Evolutionary conservation across 2,329 filamentous ascomycete species (phyloP).

Genomic region (Aspergillus japonicus): DNA sequence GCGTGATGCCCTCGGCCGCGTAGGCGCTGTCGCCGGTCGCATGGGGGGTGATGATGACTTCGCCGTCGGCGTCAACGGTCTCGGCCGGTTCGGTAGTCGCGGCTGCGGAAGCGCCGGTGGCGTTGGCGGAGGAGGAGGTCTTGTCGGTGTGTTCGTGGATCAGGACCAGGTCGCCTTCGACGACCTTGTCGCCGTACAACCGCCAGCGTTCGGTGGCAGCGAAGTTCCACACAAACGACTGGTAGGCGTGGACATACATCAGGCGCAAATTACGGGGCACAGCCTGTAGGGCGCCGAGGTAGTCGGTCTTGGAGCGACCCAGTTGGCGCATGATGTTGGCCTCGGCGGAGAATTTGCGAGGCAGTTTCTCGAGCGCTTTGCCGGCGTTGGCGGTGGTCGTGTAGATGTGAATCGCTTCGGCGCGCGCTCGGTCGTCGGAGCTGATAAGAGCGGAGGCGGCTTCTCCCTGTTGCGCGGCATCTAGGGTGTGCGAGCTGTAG

Average conservation of each 20-base stretch:
- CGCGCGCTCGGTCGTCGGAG: constrained; percentile 75
- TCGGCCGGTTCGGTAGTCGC: constrained; percentile 19
- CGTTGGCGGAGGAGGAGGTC: constrained; percentile 28
- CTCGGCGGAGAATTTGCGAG: constrained; percentile 80
- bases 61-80: constrained; percentile 58
- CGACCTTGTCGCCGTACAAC: constrained; percentile 67
- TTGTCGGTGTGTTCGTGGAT: constrained; percentile 57
- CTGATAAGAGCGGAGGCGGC: constrained; percentile 53
- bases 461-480: constrained; percentile 52
- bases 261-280: constrained; percentile 80
- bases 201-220: constrained; percentile 79
- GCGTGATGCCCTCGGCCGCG: constrained; percentile 57
- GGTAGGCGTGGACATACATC: constrained; percentile 97
- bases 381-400: constrained; percentile 58
- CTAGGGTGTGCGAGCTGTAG: constrained; percentile 65
- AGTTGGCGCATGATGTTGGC: constrained; percentile 75
- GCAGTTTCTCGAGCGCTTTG: constrained; percentile 67
- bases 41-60: constrained; percentile 63
- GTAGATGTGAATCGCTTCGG: constrained; percentile 75
- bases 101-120: constrained; percentile 24
- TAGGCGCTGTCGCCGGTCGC: constrained; percentile 55
- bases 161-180: constrained; percentile 83
- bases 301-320: constrained; percentile 61
- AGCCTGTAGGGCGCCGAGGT: constrained; percentile 72
- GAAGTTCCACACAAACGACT: constrained; percentile 91